These are phyloP conservation scores for Gilbertella persicaria DNA, from an alignment of 371 early-diverging fungal genomes.

Conservation along the genomic window DNA sequence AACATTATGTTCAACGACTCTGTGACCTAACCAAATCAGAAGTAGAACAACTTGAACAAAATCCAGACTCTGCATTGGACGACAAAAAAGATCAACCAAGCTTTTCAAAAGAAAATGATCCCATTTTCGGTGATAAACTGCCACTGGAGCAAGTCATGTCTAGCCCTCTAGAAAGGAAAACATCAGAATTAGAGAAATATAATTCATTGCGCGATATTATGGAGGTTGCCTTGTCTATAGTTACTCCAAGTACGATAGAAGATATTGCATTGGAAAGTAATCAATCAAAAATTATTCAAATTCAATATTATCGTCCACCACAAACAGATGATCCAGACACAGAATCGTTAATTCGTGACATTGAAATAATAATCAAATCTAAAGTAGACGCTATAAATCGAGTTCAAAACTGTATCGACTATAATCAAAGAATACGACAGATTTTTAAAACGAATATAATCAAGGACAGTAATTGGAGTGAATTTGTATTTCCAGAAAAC, in stretches of 20 bases:
- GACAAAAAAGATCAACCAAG: background rate
- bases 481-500: conserved; percentile 28
- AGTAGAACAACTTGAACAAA: conserved; percentile 11
- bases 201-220: conserved; percentile 24
- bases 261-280: background rate
- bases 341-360: conserved; percentile 32
- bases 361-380: conserved; percentile 29
- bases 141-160: conserved; percentile 21
- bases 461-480: conserved; percentile 40
- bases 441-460: conserved; percentile 41
- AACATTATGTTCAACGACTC: conserved; percentile 54
- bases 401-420: conserved; percentile 50
- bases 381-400: conserved; percentile 49
- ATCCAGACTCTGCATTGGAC: conserved; percentile 2
- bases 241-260: conserved; percentile 32
- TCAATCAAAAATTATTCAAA: conserved; percentile 54
- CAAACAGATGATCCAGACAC: conserved; percentile 36
- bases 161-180: conserved; percentile 18
- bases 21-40: conserved; percentile 42
- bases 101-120: conserved; percentile 3
- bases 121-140: conserved; percentile 14
- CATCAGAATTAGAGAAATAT: conserved; percentile 29
- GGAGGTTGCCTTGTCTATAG: conserved; percentile 42
- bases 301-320: conserved; percentile 59
- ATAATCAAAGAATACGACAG: conserved; percentile 38